Base-by-base conservation (phyloP, 2,329 filamentous ascomycete genomes). In the Chaetomium olivaceum region DNA sequence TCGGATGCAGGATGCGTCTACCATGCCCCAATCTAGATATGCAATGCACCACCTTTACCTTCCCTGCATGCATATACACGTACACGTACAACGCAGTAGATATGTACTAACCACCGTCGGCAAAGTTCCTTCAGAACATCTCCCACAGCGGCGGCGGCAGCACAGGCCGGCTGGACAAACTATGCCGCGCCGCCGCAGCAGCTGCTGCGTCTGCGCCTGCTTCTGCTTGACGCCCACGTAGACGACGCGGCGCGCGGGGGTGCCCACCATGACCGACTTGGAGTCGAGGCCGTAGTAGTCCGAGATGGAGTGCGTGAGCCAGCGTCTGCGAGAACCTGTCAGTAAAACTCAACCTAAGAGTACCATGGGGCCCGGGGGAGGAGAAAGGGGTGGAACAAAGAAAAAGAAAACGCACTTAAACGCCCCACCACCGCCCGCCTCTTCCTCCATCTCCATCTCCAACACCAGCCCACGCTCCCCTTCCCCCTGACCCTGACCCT, bases 271-370 rank as follows among this genome's bases (percentile, higher is more conserved):
- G 66, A 94, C 86, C 4, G 91, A 93, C 80, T 89, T 92, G 23
- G 93, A 97, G 67, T 88, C 86, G 64, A 97, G 84, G 54, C 93
- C 93, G 75, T 98, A 98, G 77, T 98, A 98, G 50, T 90, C 87
- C 11, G 92, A 94, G 69, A 98, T 93, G 65, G 91, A 91, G 77
- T 98, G 93, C 1, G 96, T 92, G 62, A 98, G 86, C 91, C 93
- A 98, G 69, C 94, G 91, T 71, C 91, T 94, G 67, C 57, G 58
- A 58, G 21, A n/a, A 21, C 39, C 43, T 21, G 64, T 67, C 62
- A 72, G 70, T 70, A 9, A 16, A 23, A n/a, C 19, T 3, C 8
- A 58, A n/a, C 33, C 12, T 2, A 1, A 23, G 16, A 12, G 31
- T 33, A n/a, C 39, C 1, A 39, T 29, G 33, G 61, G 48, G 7